A percentile compares a stretch with the other conserved stretches of the same genome.
Evolutionary conservation across 1,284 basidiomycete species (phyloP).

Genomic region (Irpex lacteus): DNA sequence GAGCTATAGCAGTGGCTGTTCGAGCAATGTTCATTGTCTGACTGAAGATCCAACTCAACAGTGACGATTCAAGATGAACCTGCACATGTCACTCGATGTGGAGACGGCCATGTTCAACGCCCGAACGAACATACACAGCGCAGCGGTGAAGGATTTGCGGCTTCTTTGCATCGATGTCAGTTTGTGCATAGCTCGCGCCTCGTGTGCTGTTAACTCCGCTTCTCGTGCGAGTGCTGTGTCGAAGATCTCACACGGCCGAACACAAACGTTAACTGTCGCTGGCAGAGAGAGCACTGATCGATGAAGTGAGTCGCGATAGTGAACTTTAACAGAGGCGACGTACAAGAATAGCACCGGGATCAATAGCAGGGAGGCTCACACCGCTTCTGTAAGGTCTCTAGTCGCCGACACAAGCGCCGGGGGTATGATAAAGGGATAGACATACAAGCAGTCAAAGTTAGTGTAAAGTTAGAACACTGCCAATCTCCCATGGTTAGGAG

Average conservation of each 20-base stretch:
- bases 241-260: not conserved
- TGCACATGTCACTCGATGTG: not conserved
- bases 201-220: not conserved
- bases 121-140: not conserved
- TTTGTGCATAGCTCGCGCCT: not conserved
- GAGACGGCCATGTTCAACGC: not conserved
- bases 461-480: not conserved
- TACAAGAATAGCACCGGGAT: not conserved
- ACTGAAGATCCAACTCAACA: not conserved
- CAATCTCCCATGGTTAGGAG: not conserved
- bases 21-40: not conserved
- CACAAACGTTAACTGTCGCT: not conserved
- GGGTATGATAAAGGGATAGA: not conserved
- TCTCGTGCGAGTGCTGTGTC: not conserved
- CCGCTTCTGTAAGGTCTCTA: not conserved
- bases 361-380: not conserved
- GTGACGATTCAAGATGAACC: not conserved
- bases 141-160: not conserved
- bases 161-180: not conserved
- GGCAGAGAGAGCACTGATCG: not conserved
- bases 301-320: not conserved
- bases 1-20: not conserved
- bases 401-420: not conserved
- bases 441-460: not conserved
- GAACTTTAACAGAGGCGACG: not conserved